Conservation (phyloP, 306 rosid genomes). For the Castanopsis chinensis region DNA sequence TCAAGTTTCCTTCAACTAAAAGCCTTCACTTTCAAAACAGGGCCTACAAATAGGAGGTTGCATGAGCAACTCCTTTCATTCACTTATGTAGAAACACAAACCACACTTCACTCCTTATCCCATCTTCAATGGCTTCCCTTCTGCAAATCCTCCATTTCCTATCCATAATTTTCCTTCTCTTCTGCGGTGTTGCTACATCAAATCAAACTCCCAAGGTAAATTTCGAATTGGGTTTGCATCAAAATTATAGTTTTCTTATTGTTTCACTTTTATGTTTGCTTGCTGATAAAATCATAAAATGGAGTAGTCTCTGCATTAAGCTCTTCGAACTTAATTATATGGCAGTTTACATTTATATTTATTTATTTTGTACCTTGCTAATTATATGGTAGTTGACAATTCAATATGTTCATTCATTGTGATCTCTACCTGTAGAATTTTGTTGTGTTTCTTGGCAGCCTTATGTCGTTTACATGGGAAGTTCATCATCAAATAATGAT, state of each 20-base stretch:
- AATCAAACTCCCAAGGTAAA: constrained; percentile 69
- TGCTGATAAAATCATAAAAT: constrained; percentile 1
- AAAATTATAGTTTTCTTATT: neutral
- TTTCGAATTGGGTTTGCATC: neutral
- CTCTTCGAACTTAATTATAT: too few relatives aligned
- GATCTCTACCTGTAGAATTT: neutral
- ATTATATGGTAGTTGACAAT: too few relatives aligned
- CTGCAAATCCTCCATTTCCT: constrained; percentile 31
- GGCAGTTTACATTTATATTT: neutral
- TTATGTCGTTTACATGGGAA: constrained; percentile 90
- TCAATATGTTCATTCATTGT: neutral
- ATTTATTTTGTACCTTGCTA: too few relatives aligned
- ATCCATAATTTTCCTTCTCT: constrained; percentile 33
- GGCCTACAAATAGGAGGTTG: constrained; percentile 36
- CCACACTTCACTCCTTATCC: neutral
- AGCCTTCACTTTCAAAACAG: constrained; percentile 22
- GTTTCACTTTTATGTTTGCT: neutral
- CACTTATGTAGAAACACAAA: neutral
- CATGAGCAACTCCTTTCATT: constrained; percentile 10
- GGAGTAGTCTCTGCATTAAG: neutral
- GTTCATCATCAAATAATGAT: constrained; percentile 43
- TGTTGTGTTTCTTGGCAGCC: constrained; percentile 40
- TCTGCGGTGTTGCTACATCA: constrained; percentile 31
- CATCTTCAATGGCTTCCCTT: constrained; percentile 54
- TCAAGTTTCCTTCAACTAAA: constrained; percentile 16